Base-by-base conservation (phyloP, 129 eudicot genomes). In the Flaveria linearis region DNA sequence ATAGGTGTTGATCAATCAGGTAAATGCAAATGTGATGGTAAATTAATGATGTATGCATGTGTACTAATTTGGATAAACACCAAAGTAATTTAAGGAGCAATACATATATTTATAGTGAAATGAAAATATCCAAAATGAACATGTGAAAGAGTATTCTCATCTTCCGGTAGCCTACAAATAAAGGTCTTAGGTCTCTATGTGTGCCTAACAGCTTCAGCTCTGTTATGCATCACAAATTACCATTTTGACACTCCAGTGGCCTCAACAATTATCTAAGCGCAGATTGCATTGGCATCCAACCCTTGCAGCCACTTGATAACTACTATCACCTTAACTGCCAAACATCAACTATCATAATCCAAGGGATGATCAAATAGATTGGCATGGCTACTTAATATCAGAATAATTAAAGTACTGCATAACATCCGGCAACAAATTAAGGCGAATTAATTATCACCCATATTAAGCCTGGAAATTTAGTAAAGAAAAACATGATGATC, bases 191-290 rank as follows among this genome's bases (percentile, higher is more conserved):
- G 47, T 49, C 25, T 50, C 17, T 71, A 25, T 51, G 14, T 69
- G 74, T 51, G 33, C 75, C 62, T 50, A 71, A 71, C 26, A 23
- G 23, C 26, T 52, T 15, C 26, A 16, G 16, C 25, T 71, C 26
- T 71, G 14, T 50, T 23, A 50, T 50, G 62, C 45, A 50, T 71
- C 75, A 69, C 74, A 71, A 69, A 11, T 25, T 23, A 26, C n/a
- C 7, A 22, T 50, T 26, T 50, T 70, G 9, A 15, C 23, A 20
- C 9, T 55, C 62, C 7, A 55, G 28, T 7, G 26, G 26, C 4
- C 3, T 17, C 13, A 28, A 15, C 69, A 63, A 57, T 20, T 58
- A 58, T 23, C 36, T 3, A 58, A 20, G 65, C 65, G 30, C 65
- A 58, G 15, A 15, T 58, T 58, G 30, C 15, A n/a, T 53, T 53